A percentile compares a stretch with the other conserved stretches of the same genome.
These are phyloP conservation scores for Aphanomyces invadans DNA, from an alignment of 352 stramenopile species.

Conservation along the genomic window DNA sequence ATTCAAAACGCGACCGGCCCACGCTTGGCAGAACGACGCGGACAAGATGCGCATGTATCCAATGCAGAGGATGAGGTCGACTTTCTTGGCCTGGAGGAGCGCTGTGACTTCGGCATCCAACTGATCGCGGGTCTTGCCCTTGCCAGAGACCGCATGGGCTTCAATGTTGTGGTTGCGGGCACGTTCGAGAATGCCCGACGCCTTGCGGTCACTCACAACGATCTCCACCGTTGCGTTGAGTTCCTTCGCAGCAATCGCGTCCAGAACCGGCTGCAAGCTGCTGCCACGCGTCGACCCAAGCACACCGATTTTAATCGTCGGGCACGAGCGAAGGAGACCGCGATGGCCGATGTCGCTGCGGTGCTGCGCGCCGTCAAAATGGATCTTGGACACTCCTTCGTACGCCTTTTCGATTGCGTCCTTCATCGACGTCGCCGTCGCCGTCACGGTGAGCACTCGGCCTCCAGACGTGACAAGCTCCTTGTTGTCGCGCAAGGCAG, in stretches of 20 bases:
- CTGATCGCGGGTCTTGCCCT: slow-evolving; percentile 82
- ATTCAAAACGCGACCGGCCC: slow-evolving; percentile 95
- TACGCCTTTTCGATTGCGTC: slow-evolving; percentile 90
- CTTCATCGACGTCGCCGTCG: slow-evolving; percentile 83
- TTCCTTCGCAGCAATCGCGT: slow-evolving; percentile 82
- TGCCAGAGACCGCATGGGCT: slow-evolving; percentile 49
- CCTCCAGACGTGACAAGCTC: slow-evolving; percentile 91
- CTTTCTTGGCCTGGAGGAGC: slow-evolving; percentile 86
- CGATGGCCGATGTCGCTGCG: slow-evolving; percentile 96
- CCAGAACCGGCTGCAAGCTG: slow-evolving; percentile 93
- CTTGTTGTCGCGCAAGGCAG: slow-evolving; percentile 50
- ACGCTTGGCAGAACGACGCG: slow-evolving; percentile 91
- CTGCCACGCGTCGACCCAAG: slow-evolving; percentile 95
- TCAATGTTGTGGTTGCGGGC: slow-evolving; percentile 76
- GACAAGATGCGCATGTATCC: slow-evolving; percentile 99
- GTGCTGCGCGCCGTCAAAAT: slow-evolving; percentile 91
- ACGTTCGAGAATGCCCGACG: slow-evolving; percentile 92
- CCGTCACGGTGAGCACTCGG: slow-evolving; percentile 96
- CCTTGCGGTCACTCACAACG: slow-evolving; percentile 93
- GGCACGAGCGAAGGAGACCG: slow-evolving; percentile 82
- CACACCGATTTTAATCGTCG: slow-evolving; percentile 87
- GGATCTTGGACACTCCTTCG: slow-evolving; percentile 76
- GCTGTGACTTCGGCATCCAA: slow-evolving; percentile 95
- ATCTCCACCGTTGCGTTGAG: slow-evolving; percentile 94
- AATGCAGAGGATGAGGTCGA: slow-evolving; percentile 96